Conservation (phyloP, 176 grass and related monocot genomes). For the Triticum aestivum region IWGSC_CS_RefSeq_v2.1 NC_057799.1:510226728-510227227, state of each 20-base stretch:
- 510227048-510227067: conserved; percentile 12
- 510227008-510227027: not conserved
- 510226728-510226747: conserved; percentile 71
- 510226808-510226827: conserved; percentile 90
- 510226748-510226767: conserved; percentile 66
- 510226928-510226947: conserved; percentile 14
- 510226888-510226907: conserved; percentile 83
- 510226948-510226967: conserved; percentile 24
- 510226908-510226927: conserved; percentile 53
- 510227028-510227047: not conserved
- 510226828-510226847: conserved; percentile 87
- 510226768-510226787: conserved; percentile 82
- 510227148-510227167: conserved; percentile 39
- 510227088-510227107: conserved; percentile 27
- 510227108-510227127: conserved; percentile 22
- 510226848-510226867: conserved; percentile 97
- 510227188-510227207: conserved; percentile 13
- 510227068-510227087: not conserved
- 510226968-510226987: not conserved
- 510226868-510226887: conserved; percentile 90
- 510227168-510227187: conserved; percentile 45
- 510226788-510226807: conserved; percentile 92
- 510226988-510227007: no score
- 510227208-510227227: not conserved
- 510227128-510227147: conserved; percentile 21